phyloP scores from a whole-genome alignment of 176 grass and related monocot genomes.

The Puccinellia tenuiflora region DNA sequence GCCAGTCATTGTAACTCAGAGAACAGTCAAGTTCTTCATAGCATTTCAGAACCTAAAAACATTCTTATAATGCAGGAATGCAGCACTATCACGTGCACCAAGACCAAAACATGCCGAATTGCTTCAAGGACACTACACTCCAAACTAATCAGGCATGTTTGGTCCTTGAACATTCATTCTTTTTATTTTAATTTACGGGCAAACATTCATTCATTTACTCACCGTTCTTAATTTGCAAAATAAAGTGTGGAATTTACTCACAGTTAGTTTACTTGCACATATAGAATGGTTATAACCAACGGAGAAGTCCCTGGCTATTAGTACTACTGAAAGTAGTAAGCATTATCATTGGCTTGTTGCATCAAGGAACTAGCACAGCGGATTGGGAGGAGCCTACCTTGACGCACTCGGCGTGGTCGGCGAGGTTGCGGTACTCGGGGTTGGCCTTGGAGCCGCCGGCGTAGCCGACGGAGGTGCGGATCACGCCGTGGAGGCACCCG shows the following conservation, averaged over 20 bases:
- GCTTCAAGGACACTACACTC: neutral
- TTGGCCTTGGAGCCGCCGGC: slow-evolving; percentile 66
- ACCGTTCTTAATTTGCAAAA: neutral
- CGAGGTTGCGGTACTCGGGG: slow-evolving; percentile 77
- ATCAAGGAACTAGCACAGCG: neutral
- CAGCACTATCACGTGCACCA: no score
- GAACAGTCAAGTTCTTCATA: no score
- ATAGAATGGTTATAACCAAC: neutral
- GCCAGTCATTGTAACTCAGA: neutral
- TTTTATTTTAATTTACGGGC: no score
- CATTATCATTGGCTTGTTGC: neutral
- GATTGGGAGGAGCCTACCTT: slow-evolving; percentile 38
- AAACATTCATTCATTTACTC: neutral
- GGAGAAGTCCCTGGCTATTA: neutral
- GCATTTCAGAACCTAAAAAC: no score
- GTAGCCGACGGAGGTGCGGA: slow-evolving; percentile 88
- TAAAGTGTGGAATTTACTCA: no score
- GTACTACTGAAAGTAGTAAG: neutral
- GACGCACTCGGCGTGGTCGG: slow-evolving; percentile 90
- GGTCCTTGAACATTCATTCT: neutral
- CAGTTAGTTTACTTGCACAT: neutral
- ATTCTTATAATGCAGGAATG: no score
- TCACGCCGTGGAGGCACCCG: slow-evolving; percentile 66
- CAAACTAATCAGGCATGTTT: neutral
- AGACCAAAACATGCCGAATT: neutral